phyloP scores from a whole-genome alignment of 495 filamentous ascomycete genomes.

The Neurospora hispaniola region DNA sequence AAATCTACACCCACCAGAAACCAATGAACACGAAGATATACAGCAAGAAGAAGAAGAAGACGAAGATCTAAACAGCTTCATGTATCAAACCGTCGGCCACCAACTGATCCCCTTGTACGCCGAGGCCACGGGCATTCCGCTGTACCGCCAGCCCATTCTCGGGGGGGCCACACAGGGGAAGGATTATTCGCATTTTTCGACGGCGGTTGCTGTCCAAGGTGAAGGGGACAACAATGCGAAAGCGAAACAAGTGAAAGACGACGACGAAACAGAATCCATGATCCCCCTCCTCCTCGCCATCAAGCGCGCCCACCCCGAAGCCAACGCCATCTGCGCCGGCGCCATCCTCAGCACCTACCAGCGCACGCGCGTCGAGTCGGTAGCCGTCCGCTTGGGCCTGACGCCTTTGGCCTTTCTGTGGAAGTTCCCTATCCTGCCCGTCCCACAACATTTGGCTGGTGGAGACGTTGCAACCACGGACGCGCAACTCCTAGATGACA shows the following conservation, averaged over 20 bases:
- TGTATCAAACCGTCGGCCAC: conserved; percentile 98
- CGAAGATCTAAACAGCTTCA: conserved; percentile 85
- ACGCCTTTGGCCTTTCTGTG: conserved; percentile 78
- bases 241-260: neutral
- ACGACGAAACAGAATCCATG: conserved; percentile 83
- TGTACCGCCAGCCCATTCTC: conserved; percentile 65
- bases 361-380: conserved; percentile 83
- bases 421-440: conserved; percentile 71
- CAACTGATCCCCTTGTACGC: conserved; percentile 77
- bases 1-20: conserved; percentile 61
- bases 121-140: conserved; percentile 60
- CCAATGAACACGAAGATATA: conserved; percentile 9
- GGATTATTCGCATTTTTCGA: conserved; percentile 38
- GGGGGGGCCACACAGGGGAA: conserved; percentile 58
- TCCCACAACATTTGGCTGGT: neutral
- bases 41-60: conserved; percentile 36
- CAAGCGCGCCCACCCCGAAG: conserved; percentile 53
- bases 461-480: conserved; percentile 8
- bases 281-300: conserved; percentile 58
- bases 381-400: conserved; percentile 66
- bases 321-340: conserved; percentile 77
- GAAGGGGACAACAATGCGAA: neutral
- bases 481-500: conserved; percentile 61
- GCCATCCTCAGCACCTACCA: conserved; percentile 94
- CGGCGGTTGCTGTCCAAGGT: neutral